Evolutionary conservation across 2,329 filamentous ascomycete species (phyloP).

Genomic region (Apiospora aurea): DNA sequence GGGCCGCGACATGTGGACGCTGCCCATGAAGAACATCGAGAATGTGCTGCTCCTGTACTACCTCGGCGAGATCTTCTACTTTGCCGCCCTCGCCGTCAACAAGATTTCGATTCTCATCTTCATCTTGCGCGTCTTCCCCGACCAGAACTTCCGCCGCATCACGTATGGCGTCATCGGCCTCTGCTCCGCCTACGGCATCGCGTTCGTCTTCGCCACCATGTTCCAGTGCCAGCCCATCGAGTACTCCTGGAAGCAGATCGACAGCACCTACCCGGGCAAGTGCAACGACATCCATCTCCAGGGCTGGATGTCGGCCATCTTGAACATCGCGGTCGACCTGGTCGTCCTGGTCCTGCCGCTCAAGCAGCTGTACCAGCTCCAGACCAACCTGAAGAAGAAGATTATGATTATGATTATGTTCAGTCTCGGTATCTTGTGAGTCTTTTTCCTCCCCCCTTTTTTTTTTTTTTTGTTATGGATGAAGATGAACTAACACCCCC

Average conservation of each 20-base stretch:
- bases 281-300: conserved; percentile 44
- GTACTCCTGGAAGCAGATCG: conserved; percentile 40
- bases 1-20: conserved; percentile 33
- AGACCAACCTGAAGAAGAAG: conserved; percentile 43
- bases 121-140: conserved; percentile 43
- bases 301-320: conserved; percentile 39
- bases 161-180: conserved; percentile 39
- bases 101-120: conserved; percentile 46
- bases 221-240: conserved; percentile 45
- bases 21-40: conserved; percentile 30
- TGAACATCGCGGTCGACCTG: conserved; percentile 41
- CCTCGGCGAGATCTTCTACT: conserved; percentile 44
- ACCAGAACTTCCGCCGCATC: conserved; percentile 36
- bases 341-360: conserved; percentile 41
- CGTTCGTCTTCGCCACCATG: conserved; percentile 33
- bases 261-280: conserved; percentile 31
- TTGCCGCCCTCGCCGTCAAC: conserved; percentile 41
- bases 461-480: too few species aligned
- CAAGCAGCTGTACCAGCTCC: conserved; percentile 39
- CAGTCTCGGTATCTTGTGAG: conserved; percentile 47
- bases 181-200: conserved; percentile 36
- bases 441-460: conserved; percentile 13
- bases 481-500: not conserved
- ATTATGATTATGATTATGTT: conserved; percentile 46
- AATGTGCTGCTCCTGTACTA: conserved; percentile 39